Evolutionary conservation across 352 stramenopile genomes (phyloP), one percentile per base, ranked within the genome.

Genomic region (Hyaloperonospora brassicae): DNA sequence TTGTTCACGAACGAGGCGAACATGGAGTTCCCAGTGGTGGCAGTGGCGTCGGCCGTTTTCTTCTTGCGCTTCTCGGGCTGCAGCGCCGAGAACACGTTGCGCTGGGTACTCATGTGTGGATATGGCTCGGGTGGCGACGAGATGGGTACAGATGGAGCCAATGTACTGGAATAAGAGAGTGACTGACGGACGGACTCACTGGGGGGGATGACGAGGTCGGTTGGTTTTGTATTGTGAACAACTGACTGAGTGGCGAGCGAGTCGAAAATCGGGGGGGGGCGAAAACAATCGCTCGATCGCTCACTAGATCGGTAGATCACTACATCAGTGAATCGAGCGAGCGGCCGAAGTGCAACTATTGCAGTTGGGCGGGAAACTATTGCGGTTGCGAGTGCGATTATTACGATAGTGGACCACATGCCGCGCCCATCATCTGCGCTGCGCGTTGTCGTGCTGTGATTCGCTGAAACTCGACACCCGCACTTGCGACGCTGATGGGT

Each of bases 1-100:
- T 86, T 75, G 62, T 65, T 77, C 42, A 89, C 75, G 41, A 92
- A 92, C 24, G 79, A 85, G 22, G 81, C 80, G 45, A 85, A 79
- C 40, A 68, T 71, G 48, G 74, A 77, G 51, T 73, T 76, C 30
- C 76, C 68, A 39, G 63, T 39, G 52, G 63, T 47, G 58, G 77
- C 68, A 4, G 49, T 61, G 42, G 58, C 27, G 27, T 31, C 27
- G 27, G 27, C 7, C 3, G 27, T 63, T 54, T 69, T 70, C 45
- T 80, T 86, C 66, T 82, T 77, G 64, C 89, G 77, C 58, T 85
- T 89, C 44, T 87, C 78, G 27, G 62, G 65, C 62, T 73, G 67
- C 50, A 84, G 62, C 52, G 73, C 76, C 47, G 60, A 61, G 39
- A 76, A 76, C 14, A 72, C 67, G 61, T 76, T 76, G 55, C 60